These are phyloP conservation scores for Colletotrichum aenigma DNA, from an alignment of 2,329 filamentous ascomycete genomes.

Conservation along the genomic window DNA sequence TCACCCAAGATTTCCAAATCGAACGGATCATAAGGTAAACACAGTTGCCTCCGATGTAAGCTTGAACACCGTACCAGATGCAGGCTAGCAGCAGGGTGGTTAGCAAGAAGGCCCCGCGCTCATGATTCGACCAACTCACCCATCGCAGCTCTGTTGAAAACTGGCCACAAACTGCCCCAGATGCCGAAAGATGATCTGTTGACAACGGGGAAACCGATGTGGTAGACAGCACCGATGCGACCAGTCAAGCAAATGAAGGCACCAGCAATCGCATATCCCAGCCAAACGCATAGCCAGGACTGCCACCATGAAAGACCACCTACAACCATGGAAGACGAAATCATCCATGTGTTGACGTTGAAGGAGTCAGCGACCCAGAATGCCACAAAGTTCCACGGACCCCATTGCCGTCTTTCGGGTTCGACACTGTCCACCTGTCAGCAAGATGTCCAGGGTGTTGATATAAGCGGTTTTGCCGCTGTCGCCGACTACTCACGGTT, in stretches of 20 bases:
- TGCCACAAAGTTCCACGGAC: conserved; percentile 84
- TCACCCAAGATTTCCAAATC: conserved; percentile 75
- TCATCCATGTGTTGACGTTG: conserved; percentile 84
- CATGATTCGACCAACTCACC: conserved; percentile 35
- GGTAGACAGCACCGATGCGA: conserved; percentile 84
- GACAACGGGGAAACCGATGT: conserved; percentile 87
- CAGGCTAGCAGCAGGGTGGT: conserved; percentile 54
- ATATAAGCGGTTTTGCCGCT: not conserved
- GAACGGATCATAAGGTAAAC: conserved; percentile 87
- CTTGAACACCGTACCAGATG: conserved; percentile 86
- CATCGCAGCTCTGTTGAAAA: conserved; percentile 88
- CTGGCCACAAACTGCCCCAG: conserved; percentile 88
- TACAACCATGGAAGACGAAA: conserved; percentile 76
- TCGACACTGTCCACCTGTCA: conserved; percentile 59
- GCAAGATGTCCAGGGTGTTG: not conserved
- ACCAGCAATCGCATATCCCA: conserved; percentile 80
- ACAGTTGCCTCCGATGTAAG: conserved; percentile 84
- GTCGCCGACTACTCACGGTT: conserved; percentile 42
- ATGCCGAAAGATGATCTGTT: conserved; percentile 82
- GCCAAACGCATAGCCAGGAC: conserved; percentile 86
- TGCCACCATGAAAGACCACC: conserved; percentile 89
- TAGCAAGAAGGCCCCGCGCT: not conserved
- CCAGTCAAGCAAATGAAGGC: conserved; percentile 79
- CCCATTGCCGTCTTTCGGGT: conserved; percentile 80
- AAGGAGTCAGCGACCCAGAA: conserved; percentile 88